Percentiles rank a stretch among this genome's conserved stretches.
Conservation (phyloP, 352 stramenopile species). For the Phytophthora kernoviae region DNA sequence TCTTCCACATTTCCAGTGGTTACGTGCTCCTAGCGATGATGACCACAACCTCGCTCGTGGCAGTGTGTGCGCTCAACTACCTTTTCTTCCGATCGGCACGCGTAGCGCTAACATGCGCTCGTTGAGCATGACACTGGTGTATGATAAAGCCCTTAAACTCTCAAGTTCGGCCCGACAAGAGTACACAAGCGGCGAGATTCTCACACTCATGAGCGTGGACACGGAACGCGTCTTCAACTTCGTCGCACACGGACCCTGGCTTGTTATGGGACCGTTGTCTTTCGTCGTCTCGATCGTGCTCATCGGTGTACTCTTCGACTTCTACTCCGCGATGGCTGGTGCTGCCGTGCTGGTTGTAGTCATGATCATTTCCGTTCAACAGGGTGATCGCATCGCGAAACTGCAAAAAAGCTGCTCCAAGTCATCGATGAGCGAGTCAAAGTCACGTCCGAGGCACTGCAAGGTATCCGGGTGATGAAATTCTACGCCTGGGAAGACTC, state of each 20-base stretch:
- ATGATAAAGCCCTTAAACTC: slow-evolving; percentile 61
- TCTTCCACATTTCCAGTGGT: slow-evolving; percentile 29
- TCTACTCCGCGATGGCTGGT: background rate
- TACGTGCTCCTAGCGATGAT: slow-evolving; percentile 39
- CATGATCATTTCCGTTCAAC: background rate
- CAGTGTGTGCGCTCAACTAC: slow-evolving; percentile 40
- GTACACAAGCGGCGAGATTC: slow-evolving; percentile 45
- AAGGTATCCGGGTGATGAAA: slow-evolving; percentile 87
- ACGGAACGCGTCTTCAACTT: slow-evolving; percentile 39
- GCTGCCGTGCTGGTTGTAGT: slow-evolving; percentile 11
- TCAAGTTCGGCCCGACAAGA: slow-evolving; percentile 48
- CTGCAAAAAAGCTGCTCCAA: slow-evolving; percentile 14
- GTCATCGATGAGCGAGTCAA: slow-evolving; percentile 83
- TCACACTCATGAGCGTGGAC: slow-evolving; percentile 50
- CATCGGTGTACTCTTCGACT: slow-evolving; percentile 18
- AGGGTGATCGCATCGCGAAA: slow-evolving; percentile 6
- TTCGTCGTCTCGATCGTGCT: slow-evolving; percentile 17
- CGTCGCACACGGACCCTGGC: slow-evolving; percentile 34
- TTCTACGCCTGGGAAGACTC: slow-evolving; percentile 79
- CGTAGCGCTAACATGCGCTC: slow-evolving; percentile 46
- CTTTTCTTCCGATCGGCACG: slow-evolving; percentile 38
- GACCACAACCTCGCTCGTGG: slow-evolving; percentile 20
- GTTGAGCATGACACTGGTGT: slow-evolving; percentile 50
- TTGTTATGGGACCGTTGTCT: slow-evolving; percentile 24
- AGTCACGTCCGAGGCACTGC: slow-evolving; percentile 91